Conservation (phyloP, 352 stramenopile genomes). For the Pythium aquatile region DNA sequence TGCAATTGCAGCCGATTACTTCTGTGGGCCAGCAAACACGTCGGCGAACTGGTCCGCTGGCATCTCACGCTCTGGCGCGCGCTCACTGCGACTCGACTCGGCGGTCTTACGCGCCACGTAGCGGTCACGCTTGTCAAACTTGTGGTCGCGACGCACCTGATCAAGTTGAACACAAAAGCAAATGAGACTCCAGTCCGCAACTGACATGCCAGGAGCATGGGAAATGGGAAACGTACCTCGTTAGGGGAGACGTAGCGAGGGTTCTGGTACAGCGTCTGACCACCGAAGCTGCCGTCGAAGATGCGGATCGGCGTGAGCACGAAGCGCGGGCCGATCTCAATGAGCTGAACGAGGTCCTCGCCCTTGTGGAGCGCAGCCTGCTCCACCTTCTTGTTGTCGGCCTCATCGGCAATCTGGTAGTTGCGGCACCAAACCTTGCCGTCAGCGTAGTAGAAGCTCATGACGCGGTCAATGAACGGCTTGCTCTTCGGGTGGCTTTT, state of each 20-base stretch:
- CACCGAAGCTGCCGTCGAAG: constrained; percentile 98
- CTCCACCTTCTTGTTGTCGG: constrained; percentile 92
- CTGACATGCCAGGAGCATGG: background rate
- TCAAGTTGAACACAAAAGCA: constrained; percentile 5
- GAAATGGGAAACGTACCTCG: constrained; percentile 50
- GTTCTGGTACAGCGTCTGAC: constrained; percentile 98
- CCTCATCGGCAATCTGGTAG: constrained; percentile 92
- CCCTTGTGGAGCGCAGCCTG: constrained; percentile 77
- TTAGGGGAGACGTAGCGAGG: constrained; percentile 97
- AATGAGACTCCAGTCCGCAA: background rate
- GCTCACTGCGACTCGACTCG: constrained; percentile 77
- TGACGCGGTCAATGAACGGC: constrained; percentile 99
- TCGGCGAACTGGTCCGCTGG: constrained; percentile 86
- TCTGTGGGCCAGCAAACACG: constrained; percentile 63
- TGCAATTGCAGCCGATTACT: constrained; percentile 9
- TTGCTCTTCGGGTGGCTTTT: constrained; percentile 99
- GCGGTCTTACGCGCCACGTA: constrained; percentile 92
- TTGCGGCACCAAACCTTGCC: constrained; percentile 98
- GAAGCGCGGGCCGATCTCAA: constrained; percentile 99
- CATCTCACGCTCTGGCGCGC: constrained; percentile 58
- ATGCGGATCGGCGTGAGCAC: constrained; percentile 98
- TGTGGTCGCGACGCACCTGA: constrained; percentile 74
- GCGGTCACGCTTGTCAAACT: constrained; percentile 91
- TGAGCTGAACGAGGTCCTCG: constrained; percentile 93
- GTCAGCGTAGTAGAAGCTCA: constrained; percentile 95